phyloP scores from a whole-genome alignment of 2,329 filamentous ascomycete species.

The Fusarium xyrophilum region DNA sequence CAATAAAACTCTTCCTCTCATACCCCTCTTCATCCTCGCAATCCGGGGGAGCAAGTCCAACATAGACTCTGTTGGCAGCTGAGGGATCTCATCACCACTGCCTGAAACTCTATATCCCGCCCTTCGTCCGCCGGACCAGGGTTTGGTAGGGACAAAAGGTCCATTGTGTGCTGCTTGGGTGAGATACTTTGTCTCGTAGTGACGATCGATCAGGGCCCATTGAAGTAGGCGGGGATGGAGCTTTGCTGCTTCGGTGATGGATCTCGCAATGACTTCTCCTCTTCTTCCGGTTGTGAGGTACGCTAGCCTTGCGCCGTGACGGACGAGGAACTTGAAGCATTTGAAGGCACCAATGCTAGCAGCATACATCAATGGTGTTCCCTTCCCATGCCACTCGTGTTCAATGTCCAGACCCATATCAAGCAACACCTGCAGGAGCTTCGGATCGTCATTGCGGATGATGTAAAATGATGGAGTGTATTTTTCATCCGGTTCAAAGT shows the following conservation, averaged over 20 bases:
- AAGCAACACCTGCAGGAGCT: slow-evolving; percentile 16
- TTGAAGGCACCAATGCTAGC: slow-evolving; percentile 13
- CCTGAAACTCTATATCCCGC: slow-evolving; percentile 14
- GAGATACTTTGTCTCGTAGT: slow-evolving; percentile 21
- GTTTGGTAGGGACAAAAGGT: neutral
- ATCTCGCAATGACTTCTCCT: slow-evolving; percentile 16
- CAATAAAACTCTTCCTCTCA: slow-evolving; percentile 15
- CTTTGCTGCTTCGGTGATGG: slow-evolving; percentile 19
- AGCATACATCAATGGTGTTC: slow-evolving; percentile 37
- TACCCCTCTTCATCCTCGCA: neutral
- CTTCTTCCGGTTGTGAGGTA: slow-evolving; percentile 16
- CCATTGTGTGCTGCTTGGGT: neutral
- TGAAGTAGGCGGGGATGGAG: slow-evolving; percentile 19
- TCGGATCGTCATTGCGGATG: slow-evolving; percentile 4
- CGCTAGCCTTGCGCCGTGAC: slow-evolving; percentile 22
- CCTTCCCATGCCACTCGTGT: slow-evolving; percentile 15
- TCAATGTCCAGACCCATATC: slow-evolving; percentile 29
- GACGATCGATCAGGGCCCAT: slow-evolving; percentile 32
- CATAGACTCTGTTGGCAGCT: slow-evolving; percentile 1
- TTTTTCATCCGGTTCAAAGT: neutral
- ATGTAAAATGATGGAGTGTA: slow-evolving; percentile 1
- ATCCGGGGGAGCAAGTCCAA: slow-evolving; percentile 4
- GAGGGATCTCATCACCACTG: neutral
- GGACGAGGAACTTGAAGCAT: slow-evolving; percentile 33
- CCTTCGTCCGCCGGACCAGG: slow-evolving; percentile 29